Percentiles rank a stretch among this genome's conserved stretches.
These are phyloP conservation scores for Tagetes erecta DNA, from an alignment of 129 eudicot species.

Conservation along the genomic window DNA sequence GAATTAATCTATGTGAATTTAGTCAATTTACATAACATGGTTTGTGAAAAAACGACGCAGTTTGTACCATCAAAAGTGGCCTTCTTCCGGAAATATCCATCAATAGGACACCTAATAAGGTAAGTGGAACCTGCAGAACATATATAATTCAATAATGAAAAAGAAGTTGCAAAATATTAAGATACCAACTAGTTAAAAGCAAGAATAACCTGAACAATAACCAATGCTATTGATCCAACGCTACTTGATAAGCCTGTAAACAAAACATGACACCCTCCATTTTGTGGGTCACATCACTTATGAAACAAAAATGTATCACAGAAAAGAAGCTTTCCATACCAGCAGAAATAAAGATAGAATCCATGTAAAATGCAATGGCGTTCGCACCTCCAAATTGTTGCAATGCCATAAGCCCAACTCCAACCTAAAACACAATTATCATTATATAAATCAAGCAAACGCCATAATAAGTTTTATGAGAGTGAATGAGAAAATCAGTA, in stretches of 20 bases:
- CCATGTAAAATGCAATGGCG: constrained; percentile 75
- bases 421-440: constrained; percentile 40
- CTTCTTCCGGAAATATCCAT: constrained; percentile 85
- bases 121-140: constrained; percentile 64
- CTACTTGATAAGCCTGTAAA: constrained; percentile 66
- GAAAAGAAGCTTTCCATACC: constrained; percentile 39
- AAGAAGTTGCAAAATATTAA: neutral
- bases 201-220: constrained; percentile 66
- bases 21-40: too few relatives aligned
- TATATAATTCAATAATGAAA: neutral
- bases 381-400: constrained; percentile 86
- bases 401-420: constrained; percentile 81
- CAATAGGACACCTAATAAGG: constrained; percentile 64
- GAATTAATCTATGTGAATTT: too few relatives aligned
- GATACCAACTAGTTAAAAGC: neutral
- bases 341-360: constrained; percentile 73
- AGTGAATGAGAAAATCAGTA: neutral
- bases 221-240: constrained; percentile 73
- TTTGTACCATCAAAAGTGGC: constrained; percentile 73
- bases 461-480: neutral
- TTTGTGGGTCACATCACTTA: neutral
- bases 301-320: neutral
- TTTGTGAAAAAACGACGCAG: neutral
- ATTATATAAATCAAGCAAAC: neutral
- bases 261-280: neutral